These are phyloP conservation scores for Pseudocercospora vitis DNA, from an alignment of 2,329 filamentous ascomycete species.

Conservation along the genomic window DNA sequence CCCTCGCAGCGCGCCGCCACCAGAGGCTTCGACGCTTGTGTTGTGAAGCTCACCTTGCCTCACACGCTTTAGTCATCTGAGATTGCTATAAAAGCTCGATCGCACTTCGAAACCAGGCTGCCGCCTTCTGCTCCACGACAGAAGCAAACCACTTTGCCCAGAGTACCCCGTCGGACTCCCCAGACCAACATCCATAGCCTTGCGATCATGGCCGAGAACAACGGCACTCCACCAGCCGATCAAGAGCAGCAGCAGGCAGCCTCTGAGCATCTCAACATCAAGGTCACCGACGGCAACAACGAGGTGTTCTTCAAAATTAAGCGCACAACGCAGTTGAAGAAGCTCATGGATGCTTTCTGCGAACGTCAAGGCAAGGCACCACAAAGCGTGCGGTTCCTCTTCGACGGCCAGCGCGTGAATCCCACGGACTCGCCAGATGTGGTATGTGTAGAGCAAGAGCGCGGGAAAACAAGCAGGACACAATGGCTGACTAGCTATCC, in stretches of 20 bases:
- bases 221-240: conserved; percentile 33
- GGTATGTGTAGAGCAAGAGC: conserved; percentile 59
- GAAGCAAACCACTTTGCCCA: conserved; percentile 8
- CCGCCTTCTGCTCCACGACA: conserved; percentile 12
- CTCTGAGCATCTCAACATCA: conserved; percentile 93
- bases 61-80: conserved; percentile 23
- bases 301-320: conserved; percentile 99
- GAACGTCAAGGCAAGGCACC: conserved; percentile 89
- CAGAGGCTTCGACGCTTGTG: conserved; percentile 12
- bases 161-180: conserved; percentile 6
- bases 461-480: not conserved
- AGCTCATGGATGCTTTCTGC: conserved; percentile 98
- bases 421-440: conserved; percentile 85
- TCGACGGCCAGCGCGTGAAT: conserved; percentile 92
- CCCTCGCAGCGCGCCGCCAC: conserved; percentile 17
- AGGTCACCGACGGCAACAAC: conserved; percentile 98
- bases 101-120: conserved; percentile 10
- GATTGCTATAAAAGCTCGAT: conserved; percentile 22
- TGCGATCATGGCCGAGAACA: conserved; percentile 54
- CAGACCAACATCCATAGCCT: conserved; percentile 46
- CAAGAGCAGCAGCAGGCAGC: conserved; percentile 44
- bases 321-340: conserved; percentile 90
- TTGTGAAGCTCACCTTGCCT: not conserved
- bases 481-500: conserved; percentile 7
- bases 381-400: conserved; percentile 85